phyloP scores from a whole-genome alignment of 192 early-diverging fungal species.

The Neocallimastix lanati region DNA sequence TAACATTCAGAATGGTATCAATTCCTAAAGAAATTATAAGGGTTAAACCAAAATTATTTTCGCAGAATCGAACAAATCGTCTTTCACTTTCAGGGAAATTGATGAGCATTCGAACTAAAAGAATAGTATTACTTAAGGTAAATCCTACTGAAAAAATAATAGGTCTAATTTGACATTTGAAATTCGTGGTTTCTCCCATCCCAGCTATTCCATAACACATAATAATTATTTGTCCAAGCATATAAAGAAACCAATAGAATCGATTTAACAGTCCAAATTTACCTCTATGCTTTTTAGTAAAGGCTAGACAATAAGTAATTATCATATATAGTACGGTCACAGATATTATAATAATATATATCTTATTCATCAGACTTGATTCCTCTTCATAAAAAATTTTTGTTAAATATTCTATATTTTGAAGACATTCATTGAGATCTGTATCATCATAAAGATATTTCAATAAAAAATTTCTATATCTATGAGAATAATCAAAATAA shows the following conservation, averaged over 20 bases:
- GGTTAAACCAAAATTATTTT: background rate
- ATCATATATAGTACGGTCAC: too few species aligned
- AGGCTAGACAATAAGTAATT: background rate
- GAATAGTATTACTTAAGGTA: background rate
- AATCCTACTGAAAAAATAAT: background rate
- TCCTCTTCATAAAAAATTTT: background rate
- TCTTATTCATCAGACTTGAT: background rate
- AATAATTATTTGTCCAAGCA: background rate
- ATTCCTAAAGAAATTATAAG: background rate
- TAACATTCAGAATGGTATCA: background rate
- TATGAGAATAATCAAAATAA: too few species aligned
- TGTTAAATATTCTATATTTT: background rate
- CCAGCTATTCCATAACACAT: background rate
- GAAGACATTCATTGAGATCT: background rate
- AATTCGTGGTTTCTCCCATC: background rate
- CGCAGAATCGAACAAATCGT: background rate
- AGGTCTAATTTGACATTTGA: background rate
- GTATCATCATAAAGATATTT: background rate
- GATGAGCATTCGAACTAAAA: background rate
- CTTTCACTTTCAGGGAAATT: background rate
- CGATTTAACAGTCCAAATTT: background rate
- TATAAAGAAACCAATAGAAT: background rate
- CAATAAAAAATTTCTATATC: background rate
- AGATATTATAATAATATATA: background rate
- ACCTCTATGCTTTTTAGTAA: background rate